Evolutionary conservation across 352 stramenopile genomes (phyloP), one percentile per base, ranked within the genome.

Genomic region (Plasmopara muralis): DNA sequence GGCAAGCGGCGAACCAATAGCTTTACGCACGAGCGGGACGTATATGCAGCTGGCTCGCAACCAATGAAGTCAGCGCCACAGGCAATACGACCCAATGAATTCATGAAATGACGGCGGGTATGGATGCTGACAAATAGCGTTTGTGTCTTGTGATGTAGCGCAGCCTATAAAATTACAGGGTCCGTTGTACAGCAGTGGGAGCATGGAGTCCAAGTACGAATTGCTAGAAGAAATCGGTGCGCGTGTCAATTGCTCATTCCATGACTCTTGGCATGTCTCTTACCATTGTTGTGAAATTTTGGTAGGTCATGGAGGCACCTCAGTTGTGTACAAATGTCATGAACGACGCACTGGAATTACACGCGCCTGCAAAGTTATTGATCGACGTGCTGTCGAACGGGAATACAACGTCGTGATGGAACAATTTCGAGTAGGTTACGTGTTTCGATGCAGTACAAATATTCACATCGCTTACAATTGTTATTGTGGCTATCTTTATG

Each of bases 281-380:
- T 9, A 25, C 20, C 43, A 20, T 15, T 33, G 13, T 53, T 29
- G 13, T 8, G 33, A 48, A 7, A 31, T 37, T 25, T 25, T 44
- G 14, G 10, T 57, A 94, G 84, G 84, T 28, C 74, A 90, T 41
- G 84, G 84, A 41, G 89, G 82, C 48, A 93, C 84, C 16, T 91
- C 84, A 12, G 64, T 95, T 18, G 83, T 91, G 55, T 91, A 95
- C 45, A 77, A 83, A 41, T 95, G 84, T 53, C 62, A 74, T 16
- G 71, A 89, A n/a, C 70, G 73, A 47, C 69, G 71, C 40, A 77
- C 68, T 2, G 80, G 77, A 14, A 68, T 51, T 12, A 39, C 79
- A 13, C 71, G 70, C 15, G 84, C 84, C 29, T 95, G 84, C 63
- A 96, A 96, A 58, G 82, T 95, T 58, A 95, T 96, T 50, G 81